These are phyloP conservation scores for Eimeria acervulina DNA, from an alignment of 169 alveolate species.

Conservation along the genomic window DNA sequence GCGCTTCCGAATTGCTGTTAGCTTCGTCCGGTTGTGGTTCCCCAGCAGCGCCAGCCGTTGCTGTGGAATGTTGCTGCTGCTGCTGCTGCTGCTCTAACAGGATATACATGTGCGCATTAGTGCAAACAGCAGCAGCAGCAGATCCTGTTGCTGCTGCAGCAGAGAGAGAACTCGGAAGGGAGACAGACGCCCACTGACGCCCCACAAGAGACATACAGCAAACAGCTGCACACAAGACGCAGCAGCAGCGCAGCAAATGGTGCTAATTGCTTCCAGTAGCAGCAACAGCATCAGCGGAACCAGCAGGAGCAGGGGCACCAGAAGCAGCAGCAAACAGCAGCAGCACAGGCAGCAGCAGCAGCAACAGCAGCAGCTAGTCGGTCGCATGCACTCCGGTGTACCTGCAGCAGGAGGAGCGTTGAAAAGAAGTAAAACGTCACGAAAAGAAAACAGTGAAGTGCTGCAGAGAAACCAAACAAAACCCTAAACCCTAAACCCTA, in stretches of 20 bases:
- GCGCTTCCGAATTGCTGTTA: not conserved
- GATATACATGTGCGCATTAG: not conserved
- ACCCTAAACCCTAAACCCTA: too few species aligned
- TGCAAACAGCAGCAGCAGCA: not conserved
- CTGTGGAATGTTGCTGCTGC: not conserved
- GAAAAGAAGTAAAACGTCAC: not conserved
- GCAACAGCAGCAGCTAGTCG: not conserved
- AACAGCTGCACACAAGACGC: not conserved
- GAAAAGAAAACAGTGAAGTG: not conserved
- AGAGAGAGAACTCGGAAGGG: not conserved
- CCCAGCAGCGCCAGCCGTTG: not conserved
- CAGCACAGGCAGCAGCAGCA: too few species aligned
- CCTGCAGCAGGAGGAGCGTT: constrained; percentile 22
- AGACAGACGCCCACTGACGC: not conserved
- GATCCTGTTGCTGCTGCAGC: not conserved
- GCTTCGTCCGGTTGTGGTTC: not conserved
- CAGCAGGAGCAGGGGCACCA: not conserved
- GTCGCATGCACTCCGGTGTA: not conserved
- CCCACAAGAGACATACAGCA: not conserved
- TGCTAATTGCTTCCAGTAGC: too few species aligned
- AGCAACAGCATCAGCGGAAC: not conserved
- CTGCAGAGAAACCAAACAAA: not conserved
- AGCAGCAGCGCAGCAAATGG: not conserved
- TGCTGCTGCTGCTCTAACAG: not conserved
- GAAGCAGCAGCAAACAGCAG: not conserved